A percentile compares a stretch with the other conserved stretches of the same genome.
phyloP scores from a whole-genome alignment of 2,329 filamentous ascomycete species.

The Aspergillus chevalieri region DNA sequence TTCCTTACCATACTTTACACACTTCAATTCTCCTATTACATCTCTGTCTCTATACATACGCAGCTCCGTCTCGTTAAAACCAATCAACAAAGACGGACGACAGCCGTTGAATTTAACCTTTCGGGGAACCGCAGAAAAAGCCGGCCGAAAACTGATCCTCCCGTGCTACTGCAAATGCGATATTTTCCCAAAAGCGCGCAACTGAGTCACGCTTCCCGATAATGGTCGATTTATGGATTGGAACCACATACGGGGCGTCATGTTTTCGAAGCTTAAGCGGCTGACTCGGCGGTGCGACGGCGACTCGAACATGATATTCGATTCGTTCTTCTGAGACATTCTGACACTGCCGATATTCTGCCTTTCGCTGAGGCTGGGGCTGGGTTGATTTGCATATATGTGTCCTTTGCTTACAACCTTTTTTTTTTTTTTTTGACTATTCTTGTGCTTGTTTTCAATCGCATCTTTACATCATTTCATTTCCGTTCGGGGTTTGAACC shows the following conservation, averaged over 20 bases:
- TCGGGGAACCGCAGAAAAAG: neutral
- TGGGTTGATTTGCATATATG: neutral
- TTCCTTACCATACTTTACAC: too few species aligned
- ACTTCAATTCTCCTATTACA: too few species aligned
- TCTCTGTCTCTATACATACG: too few species aligned
- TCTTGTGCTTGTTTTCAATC: constrained; percentile 1
- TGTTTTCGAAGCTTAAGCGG: too few species aligned
- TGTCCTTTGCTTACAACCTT: neutral
- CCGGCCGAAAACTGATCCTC: neutral
- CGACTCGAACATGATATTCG: neutral
- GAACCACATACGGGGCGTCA: too few species aligned
- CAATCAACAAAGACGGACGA: neutral
- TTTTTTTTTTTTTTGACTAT: constrained; percentile 3
- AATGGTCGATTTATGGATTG: too few species aligned
- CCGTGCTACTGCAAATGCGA: neutral
- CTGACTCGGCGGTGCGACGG: neutral
- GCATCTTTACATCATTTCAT: neutral
- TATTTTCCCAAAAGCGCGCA: neutral
- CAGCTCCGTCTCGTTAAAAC: too few species aligned
- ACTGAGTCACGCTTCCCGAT: neutral
- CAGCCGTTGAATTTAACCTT: neutral
- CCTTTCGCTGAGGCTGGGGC: neutral
- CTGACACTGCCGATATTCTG: neutral
- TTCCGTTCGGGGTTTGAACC: too few species aligned
- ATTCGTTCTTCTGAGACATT: neutral